These are phyloP conservation scores for Spinacia oleracea DNA, from an alignment of 179 eudicot genomes.

Conservation along the genomic window DNA sequence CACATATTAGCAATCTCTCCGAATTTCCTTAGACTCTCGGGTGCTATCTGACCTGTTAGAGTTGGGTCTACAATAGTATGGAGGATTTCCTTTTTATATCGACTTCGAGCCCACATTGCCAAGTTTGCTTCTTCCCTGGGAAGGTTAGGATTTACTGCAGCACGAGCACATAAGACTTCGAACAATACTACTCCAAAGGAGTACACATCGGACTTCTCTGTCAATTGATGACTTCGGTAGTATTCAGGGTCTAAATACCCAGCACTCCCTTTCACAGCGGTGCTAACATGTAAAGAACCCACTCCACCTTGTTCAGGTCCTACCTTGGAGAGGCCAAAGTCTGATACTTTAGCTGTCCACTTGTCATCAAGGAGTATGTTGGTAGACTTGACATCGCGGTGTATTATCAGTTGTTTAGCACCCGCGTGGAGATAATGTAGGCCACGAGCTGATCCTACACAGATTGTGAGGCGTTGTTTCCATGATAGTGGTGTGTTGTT, in stretches of 20 bases:
- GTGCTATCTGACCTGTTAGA: constrained; percentile 36
- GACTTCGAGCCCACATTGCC: constrained; percentile 34
- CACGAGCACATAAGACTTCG: constrained; percentile 39
- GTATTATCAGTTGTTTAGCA: constrained; percentile 32
- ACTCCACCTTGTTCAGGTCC: constrained; percentile 24
- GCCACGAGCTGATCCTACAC: constrained; percentile 23
- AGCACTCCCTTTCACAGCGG: constrained; percentile 36
- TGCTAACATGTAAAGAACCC: constrained; percentile 35
- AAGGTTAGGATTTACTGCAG: constrained; percentile 21
- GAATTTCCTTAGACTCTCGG: constrained; percentile 39
- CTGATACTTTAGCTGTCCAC: constrained; percentile 43
- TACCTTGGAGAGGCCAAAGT: constrained; percentile 42
- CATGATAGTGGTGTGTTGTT: too few species aligned
- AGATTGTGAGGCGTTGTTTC: neutral
- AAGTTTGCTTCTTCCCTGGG: constrained; percentile 34
- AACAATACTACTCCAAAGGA: constrained; percentile 46
- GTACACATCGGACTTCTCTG: constrained; percentile 39
- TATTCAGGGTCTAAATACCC: constrained; percentile 41
- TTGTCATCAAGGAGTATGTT: constrained; percentile 39
- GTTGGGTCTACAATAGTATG: constrained; percentile 34
- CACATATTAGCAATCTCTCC: constrained; percentile 39
- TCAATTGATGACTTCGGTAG: constrained; percentile 20
- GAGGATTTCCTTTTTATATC: constrained; percentile 31
- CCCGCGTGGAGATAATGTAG: constrained; percentile 39
- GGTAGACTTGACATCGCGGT: constrained; percentile 43